Evolutionary conservation across 106 monocot species (phyloP).

Genomic region (Phalaenopsis equestris): DNA sequence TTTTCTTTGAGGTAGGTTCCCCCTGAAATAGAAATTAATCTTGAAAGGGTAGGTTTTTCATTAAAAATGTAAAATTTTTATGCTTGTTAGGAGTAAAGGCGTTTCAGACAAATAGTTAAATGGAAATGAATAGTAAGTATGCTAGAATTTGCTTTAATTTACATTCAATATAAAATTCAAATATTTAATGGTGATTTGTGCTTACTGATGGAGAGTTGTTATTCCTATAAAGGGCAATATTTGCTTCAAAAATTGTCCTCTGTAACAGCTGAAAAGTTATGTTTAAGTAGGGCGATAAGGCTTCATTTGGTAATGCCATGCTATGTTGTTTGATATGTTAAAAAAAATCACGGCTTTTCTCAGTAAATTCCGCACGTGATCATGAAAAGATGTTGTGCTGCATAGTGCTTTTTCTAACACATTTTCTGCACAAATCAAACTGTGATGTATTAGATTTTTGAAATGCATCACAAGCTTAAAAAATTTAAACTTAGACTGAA

Average conservation of each 20-base stretch:
- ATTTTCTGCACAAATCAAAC: not conserved
- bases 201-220: too few relatives aligned
- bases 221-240: too few relatives aligned
- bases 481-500: too few relatives aligned
- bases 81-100: not conserved
- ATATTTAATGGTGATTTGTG: too few relatives aligned
- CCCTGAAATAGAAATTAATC: not conserved
- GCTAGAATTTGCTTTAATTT: too few relatives aligned
- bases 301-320: not conserved
- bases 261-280: not conserved
- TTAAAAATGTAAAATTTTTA: not conserved
- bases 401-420: not conserved
- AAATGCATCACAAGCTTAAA: not conserved
- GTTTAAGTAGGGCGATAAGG: not conserved
- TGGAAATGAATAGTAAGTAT: too few relatives aligned
- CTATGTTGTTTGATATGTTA: not conserved
- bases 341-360: not conserved
- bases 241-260: too few relatives aligned
- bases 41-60: not conserved
- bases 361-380: not conserved
- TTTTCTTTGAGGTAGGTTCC: conserved; percentile 74
- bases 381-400: not conserved
- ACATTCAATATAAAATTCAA: too few relatives aligned
- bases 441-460: not conserved
- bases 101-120: too few relatives aligned